Base-by-base conservation (phyloP, 805 yeast genomes). In the Zygoascus flipseniorum region DNA sequence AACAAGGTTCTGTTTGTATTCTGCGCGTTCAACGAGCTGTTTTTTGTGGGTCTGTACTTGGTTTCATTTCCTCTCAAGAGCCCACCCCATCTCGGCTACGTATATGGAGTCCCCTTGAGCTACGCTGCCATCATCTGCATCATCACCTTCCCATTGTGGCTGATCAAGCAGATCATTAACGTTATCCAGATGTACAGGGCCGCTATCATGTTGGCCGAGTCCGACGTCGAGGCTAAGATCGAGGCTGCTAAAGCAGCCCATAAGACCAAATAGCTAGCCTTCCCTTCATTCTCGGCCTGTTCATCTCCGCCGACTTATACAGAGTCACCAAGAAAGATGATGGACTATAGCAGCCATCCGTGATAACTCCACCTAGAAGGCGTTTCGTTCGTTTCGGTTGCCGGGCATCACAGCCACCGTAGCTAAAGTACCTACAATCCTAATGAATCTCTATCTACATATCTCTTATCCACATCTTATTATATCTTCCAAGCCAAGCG, bases 1-100 rank as follows among this genome's bases (percentile, higher is more conserved):
- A 80, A 89, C 64, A 79, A 68, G 16, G 95, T 93, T 18, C 75
- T 93, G 57, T 93, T 93, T 71, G 69, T 82, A 20, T 90, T 93
- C 58, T 93, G 99, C 70, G 88, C 93, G 26, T 86, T 90, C 57
- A 93, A 93, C 71, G 99, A 93, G 73, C 69, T 89, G 51, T 95
- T 93, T 69, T 95, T 87, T 67, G 86, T 90, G 66, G 96, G 96
- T 1, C 68, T 90, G 48, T 93, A 93, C 68, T 75, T 92, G 67
- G 81, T 79, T 66, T 79, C 84, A 58, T 89, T 87, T 69, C 72
- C 80, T 20, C 70, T 70, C 50, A 59, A 65, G 46, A 57, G 71
- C 16, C 69, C 79, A 9, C 79, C 81, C 37, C 53, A 70, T 39
- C 66, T 71, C 52, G 66, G 71, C 58, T 61, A 63, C 63, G 3